Base-by-base conservation (phyloP, 495 filamentous ascomycete genomes). In the Aspergillus leporis region DNA sequence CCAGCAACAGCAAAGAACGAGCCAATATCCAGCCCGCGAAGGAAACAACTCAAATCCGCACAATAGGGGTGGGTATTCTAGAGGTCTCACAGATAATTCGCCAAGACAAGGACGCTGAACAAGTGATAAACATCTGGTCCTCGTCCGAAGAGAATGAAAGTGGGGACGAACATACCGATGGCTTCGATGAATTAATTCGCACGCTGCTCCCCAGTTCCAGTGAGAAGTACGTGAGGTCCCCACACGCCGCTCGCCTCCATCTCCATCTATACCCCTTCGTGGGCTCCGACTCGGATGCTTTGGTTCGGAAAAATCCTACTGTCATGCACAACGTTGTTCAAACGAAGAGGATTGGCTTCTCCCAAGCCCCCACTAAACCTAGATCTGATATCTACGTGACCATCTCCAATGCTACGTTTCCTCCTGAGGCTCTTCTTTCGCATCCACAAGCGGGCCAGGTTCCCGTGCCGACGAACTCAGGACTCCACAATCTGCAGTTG, bases 351-450 rank as follows among this genome's bases (percentile, higher is more conserved):
- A 92, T 97, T 65, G 93, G 92, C n/a, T 99, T 99, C 73, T 88
- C 94, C 3, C 92, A 92, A 19, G 93, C 92, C 8, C 94, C 94
- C 1, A 90, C 89, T 0, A 90, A 90, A 64, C 81, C 91, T 9
- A 77, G 94, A 61, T 96, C 90, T 13, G 94, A 99, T 67, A 97
- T 99, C 49, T 99, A 98, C 68, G 69, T 99, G 22, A 96, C 91
- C 0, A 70, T 99, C 51, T 83, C 84, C 38, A 86, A 91, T 62
- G 87, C 91, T 0, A 79, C 83, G 14, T 73, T 99, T 3, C 86
- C 90, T 34, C 79, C 85, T 36, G 89, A 93, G 58, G 90, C 90
- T 3, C 74, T 93, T 12, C 77, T 99, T 4, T 88, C 90, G 32
- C 85, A 96, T 62, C 90, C 90, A 19, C 83, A 89, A 61, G 85